Evolutionary conservation across 768 basidiomycete species (phyloP), one percentile per base, ranked within the genome.

Genomic region (Podaxis carcinomalis): DNA sequence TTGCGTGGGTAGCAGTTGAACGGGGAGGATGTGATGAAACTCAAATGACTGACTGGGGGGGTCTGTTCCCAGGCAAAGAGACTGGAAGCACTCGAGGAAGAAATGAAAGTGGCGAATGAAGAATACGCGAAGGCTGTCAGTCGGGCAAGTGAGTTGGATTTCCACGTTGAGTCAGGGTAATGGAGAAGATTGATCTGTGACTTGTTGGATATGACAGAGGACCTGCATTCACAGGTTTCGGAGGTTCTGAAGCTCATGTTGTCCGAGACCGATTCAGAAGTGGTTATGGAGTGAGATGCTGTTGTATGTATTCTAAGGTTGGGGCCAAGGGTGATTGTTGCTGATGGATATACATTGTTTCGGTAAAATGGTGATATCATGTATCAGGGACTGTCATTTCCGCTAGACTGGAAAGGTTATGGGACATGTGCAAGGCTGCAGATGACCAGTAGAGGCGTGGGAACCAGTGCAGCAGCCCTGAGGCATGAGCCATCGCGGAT

Each of bases 91-190:
- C 72, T 95, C 2, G 90, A 95, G 69, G 76, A 79, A 2, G 86
- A 92, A 69, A 88, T 93, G 85, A 73, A 77, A 9, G 65, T 73
- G 4, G 91, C 86, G 0, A 95, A 95, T 67, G 81, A 79, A 32
- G 92, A 95, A 59, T 95, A 95, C 64, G 71, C 80, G 5, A 77
- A 75, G 25, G 90, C 90, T 1, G 83, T 95, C 2, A 77, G 83
- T 58, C 85, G 89, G 59, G 88, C 92, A 1, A 92, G 93, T 93
- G 55, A 69, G 89, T 82, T 55, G 39, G 40, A 59, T 49, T 13
- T n/a, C 9, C 10, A 14, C 51, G 9, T 49, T 9, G 61, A 21
- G 11, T n/a, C 36, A 5, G n/a, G 2, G 19, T 23, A 25, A 28
- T 44, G 25, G 27, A 53, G 7, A 28, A 56, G 2, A 35, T 11